These are phyloP conservation scores for Gloeophyllum trabeum DNA, from an alignment of 768 basidiomycete genomes.

Conservation along the genomic window DNA sequence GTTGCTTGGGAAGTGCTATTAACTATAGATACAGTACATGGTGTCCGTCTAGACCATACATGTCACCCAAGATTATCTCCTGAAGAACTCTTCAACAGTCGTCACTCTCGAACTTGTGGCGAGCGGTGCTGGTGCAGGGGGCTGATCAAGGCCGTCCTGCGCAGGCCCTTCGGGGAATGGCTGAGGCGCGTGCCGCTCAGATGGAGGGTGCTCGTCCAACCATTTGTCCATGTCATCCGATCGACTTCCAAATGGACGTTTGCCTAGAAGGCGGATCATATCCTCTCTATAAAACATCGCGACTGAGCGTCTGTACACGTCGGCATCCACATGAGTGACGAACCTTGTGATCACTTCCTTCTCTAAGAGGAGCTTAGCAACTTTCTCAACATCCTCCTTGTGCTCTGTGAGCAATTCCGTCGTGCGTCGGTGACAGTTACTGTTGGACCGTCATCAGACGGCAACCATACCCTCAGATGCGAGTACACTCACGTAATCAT, in stretches of 20 bases:
- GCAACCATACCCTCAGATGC: neutral
- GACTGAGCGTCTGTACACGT: slow-evolving; percentile 2
- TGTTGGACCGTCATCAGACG: slow-evolving; percentile 12
- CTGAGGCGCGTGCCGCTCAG: neutral
- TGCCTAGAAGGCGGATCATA: slow-evolving; percentile 76
- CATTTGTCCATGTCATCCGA: slow-evolving; percentile 95
- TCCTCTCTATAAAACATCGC: slow-evolving; percentile 48
- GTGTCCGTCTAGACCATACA: too few species aligned
- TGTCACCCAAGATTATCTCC: too few species aligned
- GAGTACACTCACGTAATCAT: slow-evolving; percentile 69
- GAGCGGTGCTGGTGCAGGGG: neutral
- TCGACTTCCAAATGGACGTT: slow-evolving; percentile 67
- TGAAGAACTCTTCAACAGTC: neutral
- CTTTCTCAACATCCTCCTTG: slow-evolving; percentile 84
- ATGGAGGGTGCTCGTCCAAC: slow-evolving; percentile 65
- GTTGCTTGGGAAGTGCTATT: too few species aligned
- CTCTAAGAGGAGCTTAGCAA: slow-evolving; percentile 81
- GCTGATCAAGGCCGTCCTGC: neutral
- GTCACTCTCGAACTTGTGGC: neutral
- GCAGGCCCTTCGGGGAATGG: neutral
- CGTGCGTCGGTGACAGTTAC: slow-evolving; percentile 76
- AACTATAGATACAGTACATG: too few species aligned
- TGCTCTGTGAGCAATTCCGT: slow-evolving; percentile 71
- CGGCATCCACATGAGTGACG: slow-evolving; percentile 11
- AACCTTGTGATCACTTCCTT: slow-evolving; percentile 94